Percentiles rank a stretch among this genome's conserved stretches.
These are phyloP conservation scores for Didymella segeticola DNA, from an alignment of 2,329 filamentous ascomycete species.

Conservation along the genomic window DNA sequence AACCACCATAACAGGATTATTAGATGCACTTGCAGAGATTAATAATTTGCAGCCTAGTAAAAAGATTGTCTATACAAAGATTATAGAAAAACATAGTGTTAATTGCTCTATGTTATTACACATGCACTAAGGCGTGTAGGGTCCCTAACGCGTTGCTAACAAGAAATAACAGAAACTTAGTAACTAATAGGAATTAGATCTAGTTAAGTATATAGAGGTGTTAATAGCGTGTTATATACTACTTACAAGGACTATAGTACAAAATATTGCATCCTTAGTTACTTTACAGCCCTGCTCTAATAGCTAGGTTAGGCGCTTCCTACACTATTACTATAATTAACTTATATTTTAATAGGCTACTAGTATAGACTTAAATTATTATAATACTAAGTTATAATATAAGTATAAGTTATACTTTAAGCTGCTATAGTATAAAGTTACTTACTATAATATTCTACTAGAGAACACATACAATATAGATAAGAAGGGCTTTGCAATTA, in stretches of 20 bases:
- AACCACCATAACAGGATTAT: neutral
- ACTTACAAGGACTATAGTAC: neutral
- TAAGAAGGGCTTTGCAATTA: neutral
- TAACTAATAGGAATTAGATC: neutral
- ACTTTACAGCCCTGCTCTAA: neutral
- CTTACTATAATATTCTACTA: neutral
- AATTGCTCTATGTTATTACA: too few relatives aligned
- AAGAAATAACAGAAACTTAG: neutral
- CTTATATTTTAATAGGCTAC: neutral
- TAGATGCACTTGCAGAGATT: too few relatives aligned
- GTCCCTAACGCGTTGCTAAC: neutral
- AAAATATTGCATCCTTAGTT: neutral
- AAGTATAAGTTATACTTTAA: neutral
- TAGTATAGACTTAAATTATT: slow-evolving; percentile 1
- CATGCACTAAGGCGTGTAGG: too few relatives aligned
- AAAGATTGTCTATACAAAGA: neutral
- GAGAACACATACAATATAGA: neutral
- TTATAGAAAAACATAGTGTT: neutral
- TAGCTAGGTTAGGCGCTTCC: neutral
- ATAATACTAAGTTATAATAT: neutral
- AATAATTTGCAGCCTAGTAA: neutral
- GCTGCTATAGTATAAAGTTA: neutral
- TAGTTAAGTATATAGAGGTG: neutral
- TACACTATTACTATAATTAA: neutral
- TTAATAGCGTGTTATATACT: neutral